phyloP scores from a whole-genome alignment of 2,329 filamentous ascomycete genomes.

The Trichoderma semiorbis region DNA sequence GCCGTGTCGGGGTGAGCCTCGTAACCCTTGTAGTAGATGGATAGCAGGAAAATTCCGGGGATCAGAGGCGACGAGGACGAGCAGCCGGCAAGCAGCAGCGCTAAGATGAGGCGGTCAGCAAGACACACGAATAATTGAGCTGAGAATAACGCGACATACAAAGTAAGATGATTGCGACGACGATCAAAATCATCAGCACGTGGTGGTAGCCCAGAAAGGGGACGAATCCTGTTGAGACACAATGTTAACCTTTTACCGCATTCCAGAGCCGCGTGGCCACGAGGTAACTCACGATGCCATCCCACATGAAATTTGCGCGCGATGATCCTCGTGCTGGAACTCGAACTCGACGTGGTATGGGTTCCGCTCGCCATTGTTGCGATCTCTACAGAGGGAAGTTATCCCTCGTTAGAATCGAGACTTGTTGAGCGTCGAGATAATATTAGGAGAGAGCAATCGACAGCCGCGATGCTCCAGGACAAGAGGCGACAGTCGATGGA shows the following conservation, averaged over 20 bases:
- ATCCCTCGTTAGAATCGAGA: constrained; percentile 20
- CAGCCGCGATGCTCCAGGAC: constrained; percentile 21
- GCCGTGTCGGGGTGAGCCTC: constrained; percentile 76
- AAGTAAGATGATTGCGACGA: constrained; percentile 86
- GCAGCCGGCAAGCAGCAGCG: constrained; percentile 88
- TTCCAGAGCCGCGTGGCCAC: constrained; percentile 19
- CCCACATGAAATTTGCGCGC: constrained; percentile 43
- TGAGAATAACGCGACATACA: constrained; percentile 61
- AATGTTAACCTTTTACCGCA: constrained; percentile 18
- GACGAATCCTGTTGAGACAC: constrained; percentile 50
- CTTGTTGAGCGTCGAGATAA: not conserved
- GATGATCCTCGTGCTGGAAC: constrained; percentile 21
- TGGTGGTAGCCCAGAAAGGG: constrained; percentile 73
- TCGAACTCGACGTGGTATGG: constrained; percentile 20
- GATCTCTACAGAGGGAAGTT: not conserved
- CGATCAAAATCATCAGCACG: constrained; percentile 97
- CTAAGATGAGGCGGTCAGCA: constrained; percentile 43
- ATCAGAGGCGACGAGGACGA: constrained; percentile 95
- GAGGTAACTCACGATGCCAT: constrained; percentile 45
- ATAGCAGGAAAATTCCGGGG: constrained; percentile 93
- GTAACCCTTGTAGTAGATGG: constrained; percentile 93
- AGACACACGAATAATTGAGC: constrained; percentile 10
- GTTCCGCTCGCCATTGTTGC: constrained; percentile 24
- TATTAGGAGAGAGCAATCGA: not conserved
- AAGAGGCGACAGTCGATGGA: constrained; percentile 26